Evolutionary conservation across 225 moss, liverwort and hornwort genomes (phyloP).

Genomic region (Ulota crispa): DNA sequence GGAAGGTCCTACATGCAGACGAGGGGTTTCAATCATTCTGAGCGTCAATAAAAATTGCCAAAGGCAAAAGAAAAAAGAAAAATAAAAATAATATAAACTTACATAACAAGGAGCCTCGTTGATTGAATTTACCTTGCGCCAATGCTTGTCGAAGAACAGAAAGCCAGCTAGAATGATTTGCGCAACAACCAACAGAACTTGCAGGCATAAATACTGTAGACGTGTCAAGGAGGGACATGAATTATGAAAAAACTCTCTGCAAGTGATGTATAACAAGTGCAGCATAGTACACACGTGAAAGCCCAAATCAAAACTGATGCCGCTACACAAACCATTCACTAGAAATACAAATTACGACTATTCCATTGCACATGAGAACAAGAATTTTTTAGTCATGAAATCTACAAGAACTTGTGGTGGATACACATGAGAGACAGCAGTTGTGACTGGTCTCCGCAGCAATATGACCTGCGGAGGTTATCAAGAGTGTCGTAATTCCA

Average conservation of each 20-base stretch:
- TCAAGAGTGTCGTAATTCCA: conserved; percentile 70
- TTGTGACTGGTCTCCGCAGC: conserved; percentile 85
- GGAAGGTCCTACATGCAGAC: conserved; percentile 67
- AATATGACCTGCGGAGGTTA: conserved; percentile 79
- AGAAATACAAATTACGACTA: not conserved
- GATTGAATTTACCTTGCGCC: conserved; percentile 41
- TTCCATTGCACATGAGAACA: not conserved
- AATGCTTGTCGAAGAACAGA: conserved; percentile 60
- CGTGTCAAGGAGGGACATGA: conserved; percentile 39
- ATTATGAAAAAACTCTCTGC: conserved; percentile 6
- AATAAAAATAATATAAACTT: not conserved
- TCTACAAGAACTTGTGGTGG: conserved; percentile 31
- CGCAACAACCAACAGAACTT: conserved; percentile 47
- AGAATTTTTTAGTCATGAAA: not conserved
- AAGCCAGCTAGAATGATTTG: conserved; percentile 57
- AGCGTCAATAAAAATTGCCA: not conserved
- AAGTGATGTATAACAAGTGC: not conserved
- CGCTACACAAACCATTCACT: not conserved
- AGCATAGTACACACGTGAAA: not conserved
- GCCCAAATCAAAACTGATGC: not conserved
- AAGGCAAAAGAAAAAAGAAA: not conserved
- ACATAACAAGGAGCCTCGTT: not conserved
- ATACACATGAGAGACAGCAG: conserved; percentile 91
- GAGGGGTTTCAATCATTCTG: not conserved
- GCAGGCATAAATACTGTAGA: conserved; percentile 54